A percentile compares a stretch with the other conserved stretches of the same genome.
These are phyloP conservation scores for Russula foetens DNA, from an alignment of 768 basidiomycete genomes.

Conservation along the genomic window DNA sequence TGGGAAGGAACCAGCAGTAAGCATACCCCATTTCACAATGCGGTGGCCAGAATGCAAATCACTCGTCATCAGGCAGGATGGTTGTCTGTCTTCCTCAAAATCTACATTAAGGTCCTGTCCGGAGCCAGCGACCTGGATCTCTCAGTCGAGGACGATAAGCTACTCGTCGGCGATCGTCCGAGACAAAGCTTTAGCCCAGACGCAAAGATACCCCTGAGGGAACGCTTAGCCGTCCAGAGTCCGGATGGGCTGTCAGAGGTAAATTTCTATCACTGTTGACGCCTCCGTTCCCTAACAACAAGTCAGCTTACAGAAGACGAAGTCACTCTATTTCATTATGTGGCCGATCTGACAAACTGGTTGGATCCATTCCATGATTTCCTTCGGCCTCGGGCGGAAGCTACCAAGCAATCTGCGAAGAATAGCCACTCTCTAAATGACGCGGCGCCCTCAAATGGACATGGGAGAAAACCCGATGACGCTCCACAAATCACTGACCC, in stretches of 20 bases:
- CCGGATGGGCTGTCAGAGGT: conserved; percentile 52
- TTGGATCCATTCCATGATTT: conserved; percentile 70
- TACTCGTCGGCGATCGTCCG: conserved; percentile 73
- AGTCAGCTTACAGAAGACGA: conserved; percentile 62
- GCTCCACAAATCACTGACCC: conserved; percentile 56
- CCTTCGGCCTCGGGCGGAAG: conserved; percentile 68
- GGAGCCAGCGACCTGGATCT: conserved; percentile 77
- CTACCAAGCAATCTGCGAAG: conserved; percentile 64
- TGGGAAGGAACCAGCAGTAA: conserved; percentile 52
- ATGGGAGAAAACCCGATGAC: conserved; percentile 64
- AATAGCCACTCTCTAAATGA: conserved; percentile 62
- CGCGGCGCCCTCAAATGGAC: conserved; percentile 44
- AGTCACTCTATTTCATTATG: conserved; percentile 46
- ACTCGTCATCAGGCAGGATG: conserved; percentile 35
- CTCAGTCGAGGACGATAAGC: conserved; percentile 63
- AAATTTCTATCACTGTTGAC: conserved; percentile 17
- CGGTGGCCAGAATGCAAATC: background rate
- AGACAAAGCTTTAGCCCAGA: conserved; percentile 49
- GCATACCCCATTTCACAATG: conserved; percentile 22
- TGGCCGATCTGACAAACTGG: conserved; percentile 60
- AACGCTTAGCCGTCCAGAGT: conserved; percentile 46
- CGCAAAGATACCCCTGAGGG: conserved; percentile 42
- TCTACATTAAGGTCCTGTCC: conserved; percentile 72
- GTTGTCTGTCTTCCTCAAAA: conserved; percentile 61
- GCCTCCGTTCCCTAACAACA: background rate